phyloP scores from a whole-genome alignment of 257 asterid species.

The Cordia subcordata region DNA sequence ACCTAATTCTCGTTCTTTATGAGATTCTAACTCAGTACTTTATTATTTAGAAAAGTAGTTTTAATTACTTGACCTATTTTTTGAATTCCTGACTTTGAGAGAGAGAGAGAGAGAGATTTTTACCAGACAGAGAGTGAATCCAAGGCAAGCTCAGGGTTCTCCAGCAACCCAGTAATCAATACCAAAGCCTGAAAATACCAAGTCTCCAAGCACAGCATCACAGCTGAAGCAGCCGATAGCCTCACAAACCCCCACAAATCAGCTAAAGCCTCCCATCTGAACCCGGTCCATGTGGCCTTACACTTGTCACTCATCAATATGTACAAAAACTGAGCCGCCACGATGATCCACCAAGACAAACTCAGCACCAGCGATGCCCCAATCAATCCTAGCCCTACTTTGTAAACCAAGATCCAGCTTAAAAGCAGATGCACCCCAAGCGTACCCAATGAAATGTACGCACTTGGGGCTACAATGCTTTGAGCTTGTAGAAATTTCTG shows the following conservation, averaged over 20 bases:
- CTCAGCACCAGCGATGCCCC: constrained; percentile 44
- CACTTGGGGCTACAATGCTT: constrained; percentile 43
- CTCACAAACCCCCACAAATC: neutral
- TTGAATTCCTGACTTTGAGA: neutral
- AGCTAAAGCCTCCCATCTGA: neutral
- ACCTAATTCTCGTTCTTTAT: too few relatives aligned
- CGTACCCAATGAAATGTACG: constrained; percentile 29
- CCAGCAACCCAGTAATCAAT: constrained; percentile 33
- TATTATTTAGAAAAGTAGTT: too few relatives aligned
- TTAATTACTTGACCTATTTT: too few relatives aligned
- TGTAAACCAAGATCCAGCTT: constrained; percentile 40
- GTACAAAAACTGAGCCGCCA: neutral
- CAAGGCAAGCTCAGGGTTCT: constrained; percentile 33
- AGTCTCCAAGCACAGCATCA: constrained; percentile 21
- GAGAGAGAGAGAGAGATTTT: neutral
- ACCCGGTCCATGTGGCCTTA: constrained; percentile 50
- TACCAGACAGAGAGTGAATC: constrained; percentile 35
- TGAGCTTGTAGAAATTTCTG: constrained; percentile 59
- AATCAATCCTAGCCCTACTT: constrained; percentile 39
- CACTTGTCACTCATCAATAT: constrained; percentile 27
- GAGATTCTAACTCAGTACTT: too few relatives aligned
- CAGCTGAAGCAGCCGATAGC: neutral
- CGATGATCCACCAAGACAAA: constrained; percentile 55
- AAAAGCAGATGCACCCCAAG: constrained; percentile 31
- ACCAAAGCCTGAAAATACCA: constrained; percentile 36